phyloP scores from a whole-genome alignment of 2,329 filamentous ascomycete genomes.

The Trichophyton benhamiae region DNA sequence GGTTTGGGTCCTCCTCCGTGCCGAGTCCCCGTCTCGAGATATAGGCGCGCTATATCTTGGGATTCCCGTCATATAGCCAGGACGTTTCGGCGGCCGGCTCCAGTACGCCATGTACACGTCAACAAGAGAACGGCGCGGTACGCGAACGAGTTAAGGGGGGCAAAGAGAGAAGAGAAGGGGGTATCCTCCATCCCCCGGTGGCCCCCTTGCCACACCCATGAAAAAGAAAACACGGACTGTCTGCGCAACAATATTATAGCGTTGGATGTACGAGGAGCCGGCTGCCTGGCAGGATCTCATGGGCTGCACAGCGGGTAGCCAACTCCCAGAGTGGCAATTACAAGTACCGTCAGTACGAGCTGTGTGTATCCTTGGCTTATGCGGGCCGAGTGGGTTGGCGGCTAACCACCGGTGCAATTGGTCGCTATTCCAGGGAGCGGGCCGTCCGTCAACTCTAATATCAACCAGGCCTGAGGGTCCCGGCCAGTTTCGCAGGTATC shows the following conservation, averaged over 20 bases:
- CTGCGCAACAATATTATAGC: neutral
- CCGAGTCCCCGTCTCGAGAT: neutral
- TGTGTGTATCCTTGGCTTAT: neutral
- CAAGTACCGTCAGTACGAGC: neutral
- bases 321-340: neutral
- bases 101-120: neutral
- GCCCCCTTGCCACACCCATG: slow-evolving; percentile 1
- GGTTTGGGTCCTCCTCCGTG: neutral
- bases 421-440: slow-evolving; percentile 1
- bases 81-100: neutral
- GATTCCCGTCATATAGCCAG: neutral
- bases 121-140: neutral
- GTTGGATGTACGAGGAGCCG: neutral
- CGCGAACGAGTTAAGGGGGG: too few species aligned
- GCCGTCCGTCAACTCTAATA: neutral
- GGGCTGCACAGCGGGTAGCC: neutral
- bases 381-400: slow-evolving; percentile 2
- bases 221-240: neutral
- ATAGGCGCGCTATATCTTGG: neutral
- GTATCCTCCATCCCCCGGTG: neutral
- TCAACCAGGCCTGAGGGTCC: neutral
- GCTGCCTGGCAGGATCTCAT: neutral
- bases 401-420: slow-evolving; percentile 1
- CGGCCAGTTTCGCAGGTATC: neutral
- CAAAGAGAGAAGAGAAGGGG: neutral